Evolutionary conservation across 495 filamentous ascomycete genomes (phyloP).

Genomic region (Aspergillus incahuasiensis): DNA sequence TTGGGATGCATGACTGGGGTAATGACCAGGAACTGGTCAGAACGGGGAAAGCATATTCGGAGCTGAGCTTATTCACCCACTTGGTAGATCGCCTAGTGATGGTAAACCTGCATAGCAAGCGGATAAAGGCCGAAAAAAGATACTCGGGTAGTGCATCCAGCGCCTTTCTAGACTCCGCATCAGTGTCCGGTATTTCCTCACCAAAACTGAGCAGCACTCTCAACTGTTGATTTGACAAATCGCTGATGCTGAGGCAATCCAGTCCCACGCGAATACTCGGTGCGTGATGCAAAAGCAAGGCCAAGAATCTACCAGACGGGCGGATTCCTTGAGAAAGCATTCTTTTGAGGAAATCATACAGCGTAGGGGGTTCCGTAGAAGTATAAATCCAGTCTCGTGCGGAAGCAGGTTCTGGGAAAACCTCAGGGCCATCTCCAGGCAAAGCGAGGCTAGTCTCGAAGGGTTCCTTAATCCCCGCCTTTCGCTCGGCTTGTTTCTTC

Average conservation of each 20-base stretch:
- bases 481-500: conserved; percentile 20
- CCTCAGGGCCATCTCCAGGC: conserved; percentile 59
- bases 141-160: conserved; percentile 32
- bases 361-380: conserved; percentile 47
- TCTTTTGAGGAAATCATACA: conserved; percentile 48
- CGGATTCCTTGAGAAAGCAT: conserved; percentile 48
- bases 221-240: conserved; percentile 30
- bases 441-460: conserved; percentile 28
- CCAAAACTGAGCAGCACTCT: conserved; percentile 30
- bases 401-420: conserved; percentile 50
- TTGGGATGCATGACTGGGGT: conserved; percentile 5
- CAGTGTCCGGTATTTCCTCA: conserved; percentile 13
- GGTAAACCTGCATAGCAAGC: conserved; percentile 36
- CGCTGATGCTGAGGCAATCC: conserved; percentile 36
- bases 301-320: conserved; percentile 40
- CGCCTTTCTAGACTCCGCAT: conserved; percentile 13
- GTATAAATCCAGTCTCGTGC: conserved; percentile 57
- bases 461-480: conserved; percentile 5
- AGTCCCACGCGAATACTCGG: conserved; percentile 35
- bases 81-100: neutral
- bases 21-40: conserved; percentile 13
- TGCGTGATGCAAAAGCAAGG: conserved; percentile 44
- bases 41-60: conserved; percentile 31
- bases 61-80: conserved; percentile 22
- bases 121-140: conserved; percentile 47